phyloP scores from a whole-genome alignment of 2,329 filamentous ascomycete genomes.

The Penicillium sp. region DNA sequence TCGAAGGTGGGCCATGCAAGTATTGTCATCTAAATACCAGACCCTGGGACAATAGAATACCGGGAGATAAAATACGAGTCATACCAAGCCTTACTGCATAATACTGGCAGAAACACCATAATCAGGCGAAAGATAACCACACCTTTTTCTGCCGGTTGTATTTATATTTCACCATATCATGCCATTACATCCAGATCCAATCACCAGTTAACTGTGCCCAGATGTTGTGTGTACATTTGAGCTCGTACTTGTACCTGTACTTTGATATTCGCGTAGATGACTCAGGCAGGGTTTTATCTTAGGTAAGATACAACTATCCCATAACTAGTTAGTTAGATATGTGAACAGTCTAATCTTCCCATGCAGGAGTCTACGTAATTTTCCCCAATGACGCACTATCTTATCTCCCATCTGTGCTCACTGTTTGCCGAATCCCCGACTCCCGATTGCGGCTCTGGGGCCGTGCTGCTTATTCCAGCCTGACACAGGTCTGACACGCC shows the following conservation, averaged over 20 bases:
- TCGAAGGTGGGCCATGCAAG: background rate
- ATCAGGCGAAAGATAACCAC: background rate
- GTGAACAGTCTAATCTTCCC: too few species aligned
- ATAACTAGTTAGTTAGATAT: background rate
- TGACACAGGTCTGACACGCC: background rate
- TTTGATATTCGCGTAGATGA: background rate
- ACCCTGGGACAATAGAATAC: background rate
- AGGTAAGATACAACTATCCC: background rate
- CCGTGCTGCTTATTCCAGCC: slow-evolving; percentile 6
- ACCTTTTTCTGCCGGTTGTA: slow-evolving; percentile 1
- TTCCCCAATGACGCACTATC: background rate
- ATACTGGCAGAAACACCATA: background rate
- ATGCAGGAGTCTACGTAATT: background rate
- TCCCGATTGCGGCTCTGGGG: slow-evolving; percentile 12
- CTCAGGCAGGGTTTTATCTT: background rate
- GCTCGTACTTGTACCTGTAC: too few species aligned
- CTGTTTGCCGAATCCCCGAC: background rate
- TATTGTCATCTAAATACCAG: background rate
- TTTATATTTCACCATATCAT: background rate
- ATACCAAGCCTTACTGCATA: background rate
- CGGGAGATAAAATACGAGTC: background rate
- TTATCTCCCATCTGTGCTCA: background rate
- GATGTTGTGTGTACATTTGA: background rate
- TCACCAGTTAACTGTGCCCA: background rate
- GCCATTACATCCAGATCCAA: background rate